Evolutionary conservation across 345 rosid species (phyloP).

Genomic region (Mangifera indica): DNA sequence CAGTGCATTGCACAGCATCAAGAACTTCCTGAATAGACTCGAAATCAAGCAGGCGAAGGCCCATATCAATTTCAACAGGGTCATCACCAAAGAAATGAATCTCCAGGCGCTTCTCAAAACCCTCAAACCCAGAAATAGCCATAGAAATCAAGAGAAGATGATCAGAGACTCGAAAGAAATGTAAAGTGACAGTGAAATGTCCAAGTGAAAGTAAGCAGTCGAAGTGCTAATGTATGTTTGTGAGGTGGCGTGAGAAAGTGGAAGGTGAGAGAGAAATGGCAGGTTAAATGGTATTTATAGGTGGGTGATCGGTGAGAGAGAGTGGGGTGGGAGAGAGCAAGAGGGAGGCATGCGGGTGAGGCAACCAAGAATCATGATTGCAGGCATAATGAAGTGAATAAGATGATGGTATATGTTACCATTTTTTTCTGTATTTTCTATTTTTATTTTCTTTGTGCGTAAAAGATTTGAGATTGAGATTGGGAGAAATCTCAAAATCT

Average conservation of each 20-base stretch:
- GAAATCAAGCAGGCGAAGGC: conserved; percentile 73
- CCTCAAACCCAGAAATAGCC: conserved; percentile 98
- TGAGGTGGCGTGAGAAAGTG: conserved; percentile 12
- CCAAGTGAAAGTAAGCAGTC: background rate
- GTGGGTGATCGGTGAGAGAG: conserved; percentile 31
- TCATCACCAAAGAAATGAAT: conserved; percentile 69
- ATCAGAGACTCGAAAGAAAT: background rate
- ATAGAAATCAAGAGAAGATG: conserved; percentile 26
- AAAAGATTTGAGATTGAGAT: conserved; percentile 1
- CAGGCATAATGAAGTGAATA: conserved; percentile 81
- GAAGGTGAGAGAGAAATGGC: conserved; percentile 42
- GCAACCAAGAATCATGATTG: conserved; percentile 98
- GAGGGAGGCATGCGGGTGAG: conserved; percentile 89
- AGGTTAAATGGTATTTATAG: conserved; percentile 32
- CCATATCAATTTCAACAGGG: conserved; percentile 37
- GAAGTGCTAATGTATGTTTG: background rate
- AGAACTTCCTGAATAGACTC: conserved; percentile 63
- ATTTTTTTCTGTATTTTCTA: background rate
- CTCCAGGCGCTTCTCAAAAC: conserved; percentile 95
- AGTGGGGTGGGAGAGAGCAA: conserved; percentile 13
- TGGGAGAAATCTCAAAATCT: conserved; percentile 6
- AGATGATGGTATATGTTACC: conserved; percentile 43
- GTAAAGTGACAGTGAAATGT: background rate
- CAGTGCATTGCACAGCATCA: conserved; percentile 85
- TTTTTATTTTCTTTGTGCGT: background rate